Percentiles rank a stretch among this genome's conserved stretches.
Conservation (phyloP, 306 rosid genomes). For the Amphicarpaea edgeworthii region DNA sequence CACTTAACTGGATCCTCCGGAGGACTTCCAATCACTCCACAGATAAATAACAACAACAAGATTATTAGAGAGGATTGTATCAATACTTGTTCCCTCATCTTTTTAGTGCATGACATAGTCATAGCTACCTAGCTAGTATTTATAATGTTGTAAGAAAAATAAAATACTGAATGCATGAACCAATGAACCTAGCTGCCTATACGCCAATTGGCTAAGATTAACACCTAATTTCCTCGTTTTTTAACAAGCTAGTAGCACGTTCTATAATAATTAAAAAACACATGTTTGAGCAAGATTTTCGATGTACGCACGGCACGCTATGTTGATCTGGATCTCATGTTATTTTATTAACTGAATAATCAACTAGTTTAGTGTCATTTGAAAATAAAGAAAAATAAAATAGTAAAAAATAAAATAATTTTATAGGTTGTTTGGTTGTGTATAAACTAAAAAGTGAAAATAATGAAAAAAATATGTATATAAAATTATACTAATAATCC, state of each 20-base stretch:
- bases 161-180: not conserved
- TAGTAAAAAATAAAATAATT: too few species aligned
- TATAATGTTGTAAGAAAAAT: not conserved
- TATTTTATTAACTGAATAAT: not conserved
- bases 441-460: too few species aligned
- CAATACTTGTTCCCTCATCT: slow-evolving; percentile 14
- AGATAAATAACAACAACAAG: not conserved
- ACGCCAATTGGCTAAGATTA: too few species aligned
- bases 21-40: slow-evolving; percentile 47
- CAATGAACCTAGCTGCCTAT: too few species aligned
- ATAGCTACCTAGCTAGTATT: not conserved
- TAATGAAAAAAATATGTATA: too few species aligned
- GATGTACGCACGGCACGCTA: not conserved
- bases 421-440: too few species aligned
- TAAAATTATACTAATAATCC: too few species aligned
- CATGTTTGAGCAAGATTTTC: too few species aligned
- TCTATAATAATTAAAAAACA: too few species aligned
- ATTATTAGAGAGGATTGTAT: not conserved
- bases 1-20: slow-evolving; percentile 70
- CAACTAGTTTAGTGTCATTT: too few species aligned
- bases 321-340: not conserved
- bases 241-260: too few species aligned
- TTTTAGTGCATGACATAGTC: not conserved
- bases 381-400: too few species aligned
- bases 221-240: not conserved